phyloP scores from a whole-genome alignment of 768 basidiomycete genomes.

The Macrolepiota dolichaula region DNA sequence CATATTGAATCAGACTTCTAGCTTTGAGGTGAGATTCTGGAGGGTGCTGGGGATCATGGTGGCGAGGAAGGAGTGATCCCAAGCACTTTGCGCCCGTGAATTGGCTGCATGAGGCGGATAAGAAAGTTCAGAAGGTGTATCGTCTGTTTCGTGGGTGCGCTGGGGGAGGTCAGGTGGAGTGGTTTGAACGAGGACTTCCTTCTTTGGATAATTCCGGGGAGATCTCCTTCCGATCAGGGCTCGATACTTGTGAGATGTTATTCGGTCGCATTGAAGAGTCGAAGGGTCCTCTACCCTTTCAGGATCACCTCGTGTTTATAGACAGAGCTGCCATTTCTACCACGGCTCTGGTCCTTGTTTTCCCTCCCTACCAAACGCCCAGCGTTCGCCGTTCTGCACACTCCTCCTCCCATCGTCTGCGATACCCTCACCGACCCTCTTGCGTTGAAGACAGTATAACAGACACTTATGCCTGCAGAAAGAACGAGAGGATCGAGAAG shows the following conservation, averaged over 20 bases:
- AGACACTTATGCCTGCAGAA: conserved; percentile 28
- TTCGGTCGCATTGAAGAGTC: conserved; percentile 11
- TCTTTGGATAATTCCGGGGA: conserved; percentile 17
- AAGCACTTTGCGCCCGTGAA: background rate
- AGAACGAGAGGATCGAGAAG: conserved; percentile 24
- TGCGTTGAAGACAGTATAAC: background rate
- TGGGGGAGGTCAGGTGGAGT: conserved; percentile 6
- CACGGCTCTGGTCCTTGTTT: conserved; percentile 19
- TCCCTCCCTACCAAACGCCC: conserved; percentile 15
- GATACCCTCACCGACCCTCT: conserved; percentile 1
- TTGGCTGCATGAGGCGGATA: background rate
- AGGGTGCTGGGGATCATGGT: background rate
- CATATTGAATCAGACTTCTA: conserved; percentile 10
- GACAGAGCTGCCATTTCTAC: conserved; percentile 23
- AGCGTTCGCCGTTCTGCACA: conserved; percentile 6
- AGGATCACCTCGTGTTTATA: conserved; percentile 29
- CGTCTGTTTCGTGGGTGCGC: background rate
- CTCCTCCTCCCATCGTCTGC: conserved; percentile 11
- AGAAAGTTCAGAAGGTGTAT: background rate
- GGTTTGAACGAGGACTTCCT: conserved; percentile 8
- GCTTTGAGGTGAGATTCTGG: conserved; percentile 8
- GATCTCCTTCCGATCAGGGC: conserved; percentile 30
- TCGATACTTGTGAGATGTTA: conserved; percentile 17
- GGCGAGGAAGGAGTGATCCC: background rate
- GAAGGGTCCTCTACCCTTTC: conserved; percentile 20